A percentile compares a stretch with the other conserved stretches of the same genome.
Evolutionary conservation across 2,329 filamentous ascomycete genomes (phyloP).

Genomic region (Colletotrichum sp.): DNA sequence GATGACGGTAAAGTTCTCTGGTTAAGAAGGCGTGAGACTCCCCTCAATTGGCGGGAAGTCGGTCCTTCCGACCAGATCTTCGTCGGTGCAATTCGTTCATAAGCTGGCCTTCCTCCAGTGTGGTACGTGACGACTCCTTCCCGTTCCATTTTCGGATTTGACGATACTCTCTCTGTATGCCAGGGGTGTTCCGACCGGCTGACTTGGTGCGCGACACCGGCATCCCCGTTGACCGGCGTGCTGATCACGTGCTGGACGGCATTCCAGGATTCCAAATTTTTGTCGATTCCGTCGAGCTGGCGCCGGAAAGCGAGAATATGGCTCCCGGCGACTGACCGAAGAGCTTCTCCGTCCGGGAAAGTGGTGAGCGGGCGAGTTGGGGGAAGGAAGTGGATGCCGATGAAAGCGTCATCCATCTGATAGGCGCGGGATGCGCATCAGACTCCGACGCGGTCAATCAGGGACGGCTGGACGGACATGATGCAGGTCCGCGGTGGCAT

Average conservation of each 20-base stretch:
- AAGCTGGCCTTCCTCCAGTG: neutral
- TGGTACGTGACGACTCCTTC: neutral
- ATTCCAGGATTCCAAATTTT: neutral
- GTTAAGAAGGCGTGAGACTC: neutral
- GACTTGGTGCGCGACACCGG: neutral
- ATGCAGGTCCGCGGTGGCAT: constrained; percentile 11
- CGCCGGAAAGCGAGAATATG: neutral
- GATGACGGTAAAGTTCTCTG: neutral
- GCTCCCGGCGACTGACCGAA: neutral
- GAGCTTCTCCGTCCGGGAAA: neutral
- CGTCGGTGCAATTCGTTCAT: neutral
- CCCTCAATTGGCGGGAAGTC: neutral
- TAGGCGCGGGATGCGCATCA: neutral
- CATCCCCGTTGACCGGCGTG: neutral
- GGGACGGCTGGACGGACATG: neutral
- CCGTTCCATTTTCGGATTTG: neutral
- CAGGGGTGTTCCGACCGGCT: no score
- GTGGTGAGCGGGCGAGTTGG: neutral
- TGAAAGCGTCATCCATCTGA: neutral
- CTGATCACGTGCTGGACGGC: neutral
- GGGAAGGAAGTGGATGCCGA: neutral
- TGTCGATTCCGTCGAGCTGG: neutral
- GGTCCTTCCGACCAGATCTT: neutral
- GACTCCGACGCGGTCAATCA: constrained; percentile 3
- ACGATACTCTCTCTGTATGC: neutral